Percentiles rank a stretch among this genome's conserved stretches.
Evolutionary conservation across 2,329 filamentous ascomycete genomes (phyloP).

Genomic region (Beauveria bassiana): DNA sequence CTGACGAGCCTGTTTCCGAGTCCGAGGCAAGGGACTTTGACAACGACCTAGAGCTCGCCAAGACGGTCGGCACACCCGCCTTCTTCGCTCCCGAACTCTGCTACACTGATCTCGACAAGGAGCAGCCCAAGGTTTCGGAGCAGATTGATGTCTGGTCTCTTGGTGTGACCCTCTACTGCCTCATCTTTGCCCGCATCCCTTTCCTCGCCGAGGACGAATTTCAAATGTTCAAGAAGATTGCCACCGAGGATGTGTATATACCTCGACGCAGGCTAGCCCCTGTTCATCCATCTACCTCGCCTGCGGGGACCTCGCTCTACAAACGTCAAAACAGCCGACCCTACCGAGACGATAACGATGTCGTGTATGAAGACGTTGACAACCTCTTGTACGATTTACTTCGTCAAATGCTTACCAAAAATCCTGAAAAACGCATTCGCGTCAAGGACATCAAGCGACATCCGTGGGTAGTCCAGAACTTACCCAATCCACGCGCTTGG

Average conservation of each 20-base stretch:
- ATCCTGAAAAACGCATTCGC: slow-evolving; percentile 80
- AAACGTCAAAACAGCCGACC: slow-evolving; percentile 53
- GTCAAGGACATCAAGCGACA: slow-evolving; percentile 90
- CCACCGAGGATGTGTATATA: slow-evolving; percentile 86
- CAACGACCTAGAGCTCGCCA: slow-evolving; percentile 91
- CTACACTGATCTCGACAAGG: slow-evolving; percentile 68
- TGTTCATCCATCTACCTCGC: slow-evolving; percentile 52
- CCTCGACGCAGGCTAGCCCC: slow-evolving; percentile 75
- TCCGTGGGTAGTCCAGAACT: slow-evolving; percentile 76
- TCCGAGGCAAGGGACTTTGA: slow-evolving; percentile 82
- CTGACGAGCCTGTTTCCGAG: slow-evolving; percentile 66
- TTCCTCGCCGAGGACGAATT: slow-evolving; percentile 90
- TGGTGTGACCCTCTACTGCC: slow-evolving; percentile 90
- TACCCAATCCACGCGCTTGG: slow-evolving; percentile 70
- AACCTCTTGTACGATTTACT: slow-evolving; percentile 74
- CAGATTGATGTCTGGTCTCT: slow-evolving; percentile 97
- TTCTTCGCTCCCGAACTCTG: slow-evolving; percentile 97
- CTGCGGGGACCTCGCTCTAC: slow-evolving; percentile 46
- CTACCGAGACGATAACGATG: slow-evolving; percentile 68
- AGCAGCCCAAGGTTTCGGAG: slow-evolving; percentile 73
- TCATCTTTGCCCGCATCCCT: slow-evolving; percentile 88
- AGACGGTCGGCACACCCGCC: slow-evolving; percentile 93
- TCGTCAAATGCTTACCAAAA: slow-evolving; percentile 73
- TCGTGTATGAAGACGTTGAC: slow-evolving; percentile 80
- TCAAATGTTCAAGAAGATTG: slow-evolving; percentile 85